phyloP scores from a whole-genome alignment of 306 rosid genomes.

The Begonia peltatifolia region DNA sequence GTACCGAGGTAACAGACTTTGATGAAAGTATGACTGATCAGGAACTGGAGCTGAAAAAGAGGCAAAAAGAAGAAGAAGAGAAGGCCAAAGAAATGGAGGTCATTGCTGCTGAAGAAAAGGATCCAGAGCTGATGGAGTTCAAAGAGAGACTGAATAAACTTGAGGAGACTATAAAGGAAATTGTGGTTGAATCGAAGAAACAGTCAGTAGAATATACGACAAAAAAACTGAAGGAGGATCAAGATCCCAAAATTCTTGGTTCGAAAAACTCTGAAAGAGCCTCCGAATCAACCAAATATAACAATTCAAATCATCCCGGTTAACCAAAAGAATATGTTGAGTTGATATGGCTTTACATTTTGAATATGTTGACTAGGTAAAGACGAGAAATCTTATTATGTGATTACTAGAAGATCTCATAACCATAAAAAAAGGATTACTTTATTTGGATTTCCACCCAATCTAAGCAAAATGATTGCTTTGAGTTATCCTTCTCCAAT shows the following conservation, averaged over 20 bases:
- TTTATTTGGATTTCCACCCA: conserved; percentile 33
- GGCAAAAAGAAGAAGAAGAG: conserved; percentile 39
- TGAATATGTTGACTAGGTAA: not conserved
- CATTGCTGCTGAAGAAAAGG: conserved; percentile 29
- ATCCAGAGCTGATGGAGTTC: conserved; percentile 40
- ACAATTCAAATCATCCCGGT: conserved; percentile 13
- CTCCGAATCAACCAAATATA: conserved; percentile 21
- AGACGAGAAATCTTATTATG: conserved; percentile 25
- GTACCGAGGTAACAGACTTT: too few relatives aligned
- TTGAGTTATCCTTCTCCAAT: conserved; percentile 10
- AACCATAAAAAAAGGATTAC: conserved; percentile 15
- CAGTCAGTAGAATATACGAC: conserved; percentile 13
- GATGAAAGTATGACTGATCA: conserved; percentile 9
- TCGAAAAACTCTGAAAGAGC: conserved; percentile 8
- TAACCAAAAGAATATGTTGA: conserved; percentile 13
- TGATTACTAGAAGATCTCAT: conserved; percentile 21
- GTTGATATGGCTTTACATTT: too few relatives aligned
- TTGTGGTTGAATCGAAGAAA: conserved; percentile 44
- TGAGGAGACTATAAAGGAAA: conserved; percentile 66
- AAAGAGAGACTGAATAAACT: conserved; percentile 67
- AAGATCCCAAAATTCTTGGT: conserved; percentile 16
- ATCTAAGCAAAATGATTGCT: conserved; percentile 11
- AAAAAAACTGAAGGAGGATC: conserved; percentile 17
- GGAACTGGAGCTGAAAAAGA: conserved; percentile 65
- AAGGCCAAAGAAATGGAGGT: conserved; percentile 47